A percentile compares a stretch with the other conserved stretches of the same genome.
These are phyloP conservation scores for Phialemoniopsis sp. DNA, from an alignment of 2,329 filamentous ascomycete species.

Conservation along the genomic window DNA sequence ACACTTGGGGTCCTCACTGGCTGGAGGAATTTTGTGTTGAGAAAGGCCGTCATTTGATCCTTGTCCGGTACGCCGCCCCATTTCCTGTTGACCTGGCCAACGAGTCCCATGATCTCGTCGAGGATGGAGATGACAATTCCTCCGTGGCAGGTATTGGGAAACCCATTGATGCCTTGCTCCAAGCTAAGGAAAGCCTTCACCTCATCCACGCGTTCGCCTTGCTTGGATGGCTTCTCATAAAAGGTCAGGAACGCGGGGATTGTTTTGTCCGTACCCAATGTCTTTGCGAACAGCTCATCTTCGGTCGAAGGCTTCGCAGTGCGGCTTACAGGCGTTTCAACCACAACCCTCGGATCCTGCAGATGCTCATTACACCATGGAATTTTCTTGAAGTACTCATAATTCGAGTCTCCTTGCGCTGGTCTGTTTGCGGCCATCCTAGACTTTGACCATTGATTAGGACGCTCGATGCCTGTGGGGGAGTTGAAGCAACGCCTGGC, in stretches of 20 bases:
- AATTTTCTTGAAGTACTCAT: conserved; percentile 26
- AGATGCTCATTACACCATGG: conserved; percentile 46
- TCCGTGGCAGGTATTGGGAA: conserved; percentile 48
- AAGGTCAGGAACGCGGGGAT: conserved; percentile 40
- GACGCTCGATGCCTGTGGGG: too few species aligned
- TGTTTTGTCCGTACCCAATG: conserved; percentile 44
- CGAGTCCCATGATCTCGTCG: conserved; percentile 51
- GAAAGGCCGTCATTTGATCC: conserved; percentile 42
- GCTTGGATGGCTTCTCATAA: conserved; percentile 26
- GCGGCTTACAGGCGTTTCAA: conserved; percentile 31
- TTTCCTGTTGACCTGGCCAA: conserved; percentile 36
- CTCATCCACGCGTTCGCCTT: conserved; percentile 15
- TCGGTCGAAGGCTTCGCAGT: conserved; percentile 22
- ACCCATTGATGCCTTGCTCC: conserved; percentile 49
- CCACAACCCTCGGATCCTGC: conserved; percentile 29
- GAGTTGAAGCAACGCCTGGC: too few species aligned
- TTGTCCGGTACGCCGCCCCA: conserved; percentile 8
- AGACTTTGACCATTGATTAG: too few species aligned
- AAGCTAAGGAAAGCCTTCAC: conserved; percentile 31
- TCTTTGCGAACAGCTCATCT: conserved; percentile 48
- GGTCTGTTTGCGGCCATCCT: too few species aligned
- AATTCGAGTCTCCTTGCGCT: too few species aligned
- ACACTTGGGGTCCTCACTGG: conserved; percentile 46
- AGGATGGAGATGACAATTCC: conserved; percentile 54
- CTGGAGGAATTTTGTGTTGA: conserved; percentile 50